Conservation (phyloP, 2,329 filamentous ascomycete genomes). For the Pseudovirgaria hyperparasitica region DNA sequence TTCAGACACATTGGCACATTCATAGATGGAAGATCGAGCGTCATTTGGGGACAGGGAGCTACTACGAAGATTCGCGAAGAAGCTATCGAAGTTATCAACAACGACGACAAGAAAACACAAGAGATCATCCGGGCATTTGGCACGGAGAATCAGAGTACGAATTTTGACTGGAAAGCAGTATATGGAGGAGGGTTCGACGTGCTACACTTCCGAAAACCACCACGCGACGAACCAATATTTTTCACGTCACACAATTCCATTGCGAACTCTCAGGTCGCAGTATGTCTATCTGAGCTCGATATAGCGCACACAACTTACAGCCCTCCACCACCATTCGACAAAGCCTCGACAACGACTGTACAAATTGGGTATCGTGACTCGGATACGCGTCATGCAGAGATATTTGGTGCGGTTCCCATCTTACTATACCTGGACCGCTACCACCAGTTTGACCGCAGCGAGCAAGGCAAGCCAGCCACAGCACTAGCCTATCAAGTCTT, state of each 20-base stretch:
- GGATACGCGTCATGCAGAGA: slow-evolving; percentile 20
- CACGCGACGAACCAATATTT: slow-evolving; percentile 22
- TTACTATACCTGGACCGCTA: slow-evolving; percentile 23
- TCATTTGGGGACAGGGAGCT: slow-evolving; percentile 90
- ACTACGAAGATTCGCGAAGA: slow-evolving; percentile 48
- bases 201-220: slow-evolving; percentile 40
- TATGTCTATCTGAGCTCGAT: slow-evolving; percentile 17
- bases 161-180: slow-evolving; percentile 59
- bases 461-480: slow-evolving; percentile 9
- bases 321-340: slow-evolving; percentile 8
- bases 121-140: slow-evolving; percentile 69
- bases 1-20: slow-evolving; percentile 87
- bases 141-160: slow-evolving; percentile 59
- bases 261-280: slow-evolving; percentile 15
- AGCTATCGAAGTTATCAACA: slow-evolving; percentile 56
- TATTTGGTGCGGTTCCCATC: slow-evolving; percentile 12
- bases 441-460: slow-evolving; percentile 12
- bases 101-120: slow-evolving; percentile 51
- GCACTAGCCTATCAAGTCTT: slow-evolving; percentile 12
- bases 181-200: slow-evolving; percentile 84
- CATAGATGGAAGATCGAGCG: slow-evolving; percentile 46
- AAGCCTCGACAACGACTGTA: slow-evolving; percentile 10
- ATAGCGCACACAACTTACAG: slow-evolving; percentile 8
- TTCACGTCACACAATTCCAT: slow-evolving; percentile 20
- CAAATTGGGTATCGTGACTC: slow-evolving; percentile 20